Conservation (phyloP, 2,329 filamentous ascomycete genomes). For the Intubia oerlemansii region DNA sequence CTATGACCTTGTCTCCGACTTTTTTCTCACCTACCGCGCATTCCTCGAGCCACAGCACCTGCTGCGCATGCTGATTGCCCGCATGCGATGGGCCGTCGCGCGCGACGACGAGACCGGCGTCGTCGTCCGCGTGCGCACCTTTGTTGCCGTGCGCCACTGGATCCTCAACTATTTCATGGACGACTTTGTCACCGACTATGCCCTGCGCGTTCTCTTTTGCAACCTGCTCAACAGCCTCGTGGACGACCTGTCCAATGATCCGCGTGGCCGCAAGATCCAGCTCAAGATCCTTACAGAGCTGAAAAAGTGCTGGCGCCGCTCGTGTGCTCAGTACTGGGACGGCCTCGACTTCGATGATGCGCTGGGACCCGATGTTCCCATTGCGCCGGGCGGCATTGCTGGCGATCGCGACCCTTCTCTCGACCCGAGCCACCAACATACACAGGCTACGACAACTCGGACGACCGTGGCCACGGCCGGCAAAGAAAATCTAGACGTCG, state of each 20-base stretch:
- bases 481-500: too few species aligned
- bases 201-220: slow-evolving; percentile 60
- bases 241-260: slow-evolving; percentile 27
- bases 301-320: slow-evolving; percentile 91
- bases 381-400: slow-evolving; percentile 54
- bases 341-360: slow-evolving; percentile 41
- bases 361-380: slow-evolving; percentile 40
- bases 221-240: slow-evolving; percentile 52
- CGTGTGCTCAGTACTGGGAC: slow-evolving; percentile 82
- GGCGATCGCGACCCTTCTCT: slow-evolving; percentile 34
- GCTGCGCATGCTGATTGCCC: slow-evolving; percentile 63
- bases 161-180: slow-evolving; percentile 95
- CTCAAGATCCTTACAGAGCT: slow-evolving; percentile 81
- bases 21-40: slow-evolving; percentile 84
- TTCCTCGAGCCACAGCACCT: slow-evolving; percentile 64
- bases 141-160: slow-evolving; percentile 92
- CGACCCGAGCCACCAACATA: too few species aligned
- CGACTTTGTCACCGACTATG: slow-evolving; percentile 64
- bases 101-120: slow-evolving; percentile 67
- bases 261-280: slow-evolving; percentile 26
- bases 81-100: slow-evolving; percentile 69
- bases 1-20: slow-evolving; percentile 91
- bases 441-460: too few species aligned
- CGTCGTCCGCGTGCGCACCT: slow-evolving; percentile 87
- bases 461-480: too few species aligned